Base-by-base conservation (phyloP, 495 filamentous ascomycete species). In the Trichoderma asperelloides region DNA sequence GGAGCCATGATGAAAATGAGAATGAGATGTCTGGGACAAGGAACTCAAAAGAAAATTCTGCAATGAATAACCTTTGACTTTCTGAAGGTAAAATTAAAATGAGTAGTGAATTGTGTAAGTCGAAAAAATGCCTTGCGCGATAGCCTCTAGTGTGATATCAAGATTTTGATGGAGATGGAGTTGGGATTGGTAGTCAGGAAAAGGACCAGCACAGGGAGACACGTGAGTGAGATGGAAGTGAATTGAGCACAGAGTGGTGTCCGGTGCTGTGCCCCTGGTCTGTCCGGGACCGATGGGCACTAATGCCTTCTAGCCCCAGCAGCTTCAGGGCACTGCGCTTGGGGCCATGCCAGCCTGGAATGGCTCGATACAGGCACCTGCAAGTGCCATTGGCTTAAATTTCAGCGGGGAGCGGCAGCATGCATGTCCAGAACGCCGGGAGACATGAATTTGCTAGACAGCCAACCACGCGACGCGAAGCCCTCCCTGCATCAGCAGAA, bases 1-100 rank as follows among this genome's bases (percentile, higher is more conserved):
- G 79, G 79, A 9, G 79, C 73, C 79, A 81, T 81, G 66, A 65
- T 67, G 64, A 43, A 21, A 60, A 60, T 28, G 15, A 12, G 25
- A 27, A 7, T 27, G 23, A 60, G 23, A 60, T 28, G 4, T 12
- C 23, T 21, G 11, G 9, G 23, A 11, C 5, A 7, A 8, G 0
- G 33, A 37, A 8, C 9, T 7, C 9, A 37, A 7, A 7, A 37
- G 33, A 37, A 37, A 37, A 37, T 7, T 37, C 33, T 37, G 33
- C 33, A 37, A 2, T 37, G 33, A 37, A 37, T 37, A 37, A n/a
- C 55, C 9, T 28, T 2, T 60, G 16, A 3, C 2, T 5, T 55
- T 55, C 12, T 21, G 16, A 11, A 23, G n/a, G 21, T 55, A 11
- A 55, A 6, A 25, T 11, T 11, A 25, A 11, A 21, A 60, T 15